Evolutionary conservation across 2,329 filamentous ascomycete genomes (phyloP).

Genomic region (Fusarium buharicum): DNA sequence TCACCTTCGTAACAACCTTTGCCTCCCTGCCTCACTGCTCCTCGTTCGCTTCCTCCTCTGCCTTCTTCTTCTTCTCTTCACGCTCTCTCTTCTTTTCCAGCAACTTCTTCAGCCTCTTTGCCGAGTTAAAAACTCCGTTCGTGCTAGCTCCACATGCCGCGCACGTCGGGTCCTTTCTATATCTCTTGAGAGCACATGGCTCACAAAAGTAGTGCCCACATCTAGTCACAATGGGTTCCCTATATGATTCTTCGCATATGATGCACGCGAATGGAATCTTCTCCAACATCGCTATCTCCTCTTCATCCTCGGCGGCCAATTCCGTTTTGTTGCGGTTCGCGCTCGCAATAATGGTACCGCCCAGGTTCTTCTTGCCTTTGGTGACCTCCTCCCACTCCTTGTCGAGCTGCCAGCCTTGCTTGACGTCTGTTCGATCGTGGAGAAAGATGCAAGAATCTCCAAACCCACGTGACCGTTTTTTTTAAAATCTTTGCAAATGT

Average conservation of each 20-base stretch:
- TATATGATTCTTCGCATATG: slow-evolving; percentile 83
- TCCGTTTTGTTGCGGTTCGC: slow-evolving; percentile 59
- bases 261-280: slow-evolving; percentile 91
- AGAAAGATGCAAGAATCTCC: slow-evolving; percentile 73
- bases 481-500: slow-evolving; percentile 91
- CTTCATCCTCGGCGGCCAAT: slow-evolving; percentile 56
- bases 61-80: slow-evolving; percentile 66
- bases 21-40: slow-evolving; percentile 1
- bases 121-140: slow-evolving; percentile 88
- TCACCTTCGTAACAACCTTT: neutral
- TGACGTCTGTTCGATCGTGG: slow-evolving; percentile 80
- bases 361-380: slow-evolving; percentile 72
- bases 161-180: slow-evolving; percentile 86
- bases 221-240: slow-evolving; percentile 82
- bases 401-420: slow-evolving; percentile 95
- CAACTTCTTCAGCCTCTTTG: slow-evolving; percentile 83
- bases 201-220: slow-evolving; percentile 98
- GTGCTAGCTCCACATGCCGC: slow-evolving; percentile 87
- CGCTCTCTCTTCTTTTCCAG: slow-evolving; percentile 77
- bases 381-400: slow-evolving; percentile 89
- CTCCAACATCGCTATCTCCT: slow-evolving; percentile 78
- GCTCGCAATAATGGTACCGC: slow-evolving; percentile 70
- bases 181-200: slow-evolving; percentile 84
- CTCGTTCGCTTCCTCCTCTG: slow-evolving; percentile 62
- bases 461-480: slow-evolving; percentile 67